Percentiles rank a stretch among this genome's conserved stretches.
Evolutionary conservation across 306 rosid species (phyloP).

Genomic region (Cicer pinnatifidum): DNA sequence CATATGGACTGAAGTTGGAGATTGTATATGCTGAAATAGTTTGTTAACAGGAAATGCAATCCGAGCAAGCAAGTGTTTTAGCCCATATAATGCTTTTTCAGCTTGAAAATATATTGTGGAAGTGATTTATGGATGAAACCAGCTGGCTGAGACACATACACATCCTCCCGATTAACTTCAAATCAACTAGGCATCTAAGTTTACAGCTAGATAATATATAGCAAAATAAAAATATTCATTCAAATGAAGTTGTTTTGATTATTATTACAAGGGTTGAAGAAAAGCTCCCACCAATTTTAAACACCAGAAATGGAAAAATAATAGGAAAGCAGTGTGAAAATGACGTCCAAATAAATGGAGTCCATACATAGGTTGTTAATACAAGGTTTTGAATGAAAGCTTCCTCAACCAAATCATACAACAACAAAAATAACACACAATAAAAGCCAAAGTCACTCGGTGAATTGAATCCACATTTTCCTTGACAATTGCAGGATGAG

Average conservation of each 20-base stretch:
- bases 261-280: not conserved
- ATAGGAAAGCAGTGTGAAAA: not conserved
- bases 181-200: not conserved
- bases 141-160: not conserved
- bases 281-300: not conserved
- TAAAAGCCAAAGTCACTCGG: not conserved
- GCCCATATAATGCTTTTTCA: too few species aligned
- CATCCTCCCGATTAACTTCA: not conserved
- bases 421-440: not conserved
- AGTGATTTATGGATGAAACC: too few species aligned
- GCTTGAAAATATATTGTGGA: too few species aligned
- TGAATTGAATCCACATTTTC: not conserved
- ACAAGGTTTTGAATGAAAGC: not conserved
- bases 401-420: not conserved
- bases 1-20: not conserved
- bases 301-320: not conserved
- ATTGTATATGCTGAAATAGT: not conserved
- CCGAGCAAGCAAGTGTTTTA: too few species aligned
- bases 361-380: not conserved
- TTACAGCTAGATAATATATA: not conserved
- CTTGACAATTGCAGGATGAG: not conserved
- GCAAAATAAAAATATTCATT: not conserved
- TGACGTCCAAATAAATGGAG: not conserved
- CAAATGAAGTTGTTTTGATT: conserved; percentile 1
- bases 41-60: not conserved